Evolutionary conservation across 2,329 filamentous ascomycete genomes (phyloP).

Genomic region (Cercospora zeae-maydis): DNA sequence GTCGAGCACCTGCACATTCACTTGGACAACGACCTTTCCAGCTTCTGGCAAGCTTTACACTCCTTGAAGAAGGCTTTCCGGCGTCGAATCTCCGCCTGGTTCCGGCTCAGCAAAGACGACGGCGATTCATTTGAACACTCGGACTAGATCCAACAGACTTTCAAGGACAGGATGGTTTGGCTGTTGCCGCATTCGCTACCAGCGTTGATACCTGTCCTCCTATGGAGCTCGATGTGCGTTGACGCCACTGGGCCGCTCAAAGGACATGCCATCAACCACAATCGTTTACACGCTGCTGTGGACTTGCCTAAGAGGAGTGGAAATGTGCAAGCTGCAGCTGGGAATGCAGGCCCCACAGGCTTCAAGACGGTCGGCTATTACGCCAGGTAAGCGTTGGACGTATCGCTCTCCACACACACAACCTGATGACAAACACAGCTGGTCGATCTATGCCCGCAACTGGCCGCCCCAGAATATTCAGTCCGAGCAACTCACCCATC

Average conservation of each 20-base stretch:
- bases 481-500: constrained; percentile 73
- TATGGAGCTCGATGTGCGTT: constrained; percentile 5
- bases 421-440: constrained; percentile 21
- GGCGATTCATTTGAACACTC: neutral
- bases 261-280: constrained; percentile 13
- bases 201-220: neutral
- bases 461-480: constrained; percentile 78
- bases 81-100: neutral
- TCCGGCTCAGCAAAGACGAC: neutral
- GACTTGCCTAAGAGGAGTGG: constrained; percentile 1
- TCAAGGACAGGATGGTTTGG: neutral
- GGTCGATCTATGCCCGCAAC: constrained; percentile 65
- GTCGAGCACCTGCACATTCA: constrained; percentile 1
- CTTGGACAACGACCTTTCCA: neutral
- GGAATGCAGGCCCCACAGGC: constrained; percentile 35
- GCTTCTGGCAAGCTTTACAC: constrained; percentile 10
- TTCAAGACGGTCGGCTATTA: constrained; percentile 70
- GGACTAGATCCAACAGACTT: neutral
- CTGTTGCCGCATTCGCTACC: neutral
- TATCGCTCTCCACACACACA: neutral
- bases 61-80: neutral
- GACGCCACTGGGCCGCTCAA: constrained; percentile 1
- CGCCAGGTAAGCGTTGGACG: constrained; percentile 50
- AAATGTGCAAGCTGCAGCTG: neutral
- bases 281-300: constrained; percentile 15